phyloP scores from a whole-genome alignment of 768 basidiomycete species.

The Amanita thiersii region DNA sequence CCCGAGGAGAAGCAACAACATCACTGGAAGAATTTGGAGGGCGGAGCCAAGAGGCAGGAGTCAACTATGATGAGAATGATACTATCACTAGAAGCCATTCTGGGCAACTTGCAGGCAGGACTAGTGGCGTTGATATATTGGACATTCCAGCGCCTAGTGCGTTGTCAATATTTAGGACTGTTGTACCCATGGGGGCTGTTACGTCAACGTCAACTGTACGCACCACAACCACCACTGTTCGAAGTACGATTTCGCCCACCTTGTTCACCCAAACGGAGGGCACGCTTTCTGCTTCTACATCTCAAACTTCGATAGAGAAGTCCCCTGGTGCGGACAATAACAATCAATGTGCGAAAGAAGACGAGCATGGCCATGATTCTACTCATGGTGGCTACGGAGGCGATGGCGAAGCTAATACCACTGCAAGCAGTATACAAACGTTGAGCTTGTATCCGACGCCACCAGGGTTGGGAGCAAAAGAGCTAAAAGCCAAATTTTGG shows the following conservation, averaged over 20 bases:
- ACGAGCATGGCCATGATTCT: background rate
- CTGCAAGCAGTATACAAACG: background rate
- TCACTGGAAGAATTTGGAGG: constrained; percentile 5
- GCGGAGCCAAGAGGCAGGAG: background rate
- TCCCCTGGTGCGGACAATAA: too few species aligned
- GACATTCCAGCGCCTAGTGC: constrained; percentile 45
- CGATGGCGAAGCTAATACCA: background rate
- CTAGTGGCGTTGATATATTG: constrained; percentile 18
- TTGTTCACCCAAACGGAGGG: constrained; percentile 12
- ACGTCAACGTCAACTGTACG: constrained; percentile 4
- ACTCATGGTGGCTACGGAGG: background rate
- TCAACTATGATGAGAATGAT: constrained; percentile 6
- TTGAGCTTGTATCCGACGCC: background rate
- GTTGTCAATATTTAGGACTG: constrained; percentile 20
- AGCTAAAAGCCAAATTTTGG: constrained; percentile 1
- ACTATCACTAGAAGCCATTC: constrained; percentile 6
- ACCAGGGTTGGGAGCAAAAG: background rate
- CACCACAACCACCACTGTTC: constrained; percentile 2
- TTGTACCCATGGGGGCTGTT: constrained; percentile 5
- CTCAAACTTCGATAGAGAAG: constrained; percentile 1
- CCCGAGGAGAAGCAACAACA: background rate
- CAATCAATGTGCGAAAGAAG: background rate
- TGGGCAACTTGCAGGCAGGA: background rate
- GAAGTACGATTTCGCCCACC: background rate
- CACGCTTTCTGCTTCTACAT: constrained; percentile 19